Evolutionary conservation across 106 monocot genomes (phyloP).

Genomic region (Triglochin maritima): DNA sequence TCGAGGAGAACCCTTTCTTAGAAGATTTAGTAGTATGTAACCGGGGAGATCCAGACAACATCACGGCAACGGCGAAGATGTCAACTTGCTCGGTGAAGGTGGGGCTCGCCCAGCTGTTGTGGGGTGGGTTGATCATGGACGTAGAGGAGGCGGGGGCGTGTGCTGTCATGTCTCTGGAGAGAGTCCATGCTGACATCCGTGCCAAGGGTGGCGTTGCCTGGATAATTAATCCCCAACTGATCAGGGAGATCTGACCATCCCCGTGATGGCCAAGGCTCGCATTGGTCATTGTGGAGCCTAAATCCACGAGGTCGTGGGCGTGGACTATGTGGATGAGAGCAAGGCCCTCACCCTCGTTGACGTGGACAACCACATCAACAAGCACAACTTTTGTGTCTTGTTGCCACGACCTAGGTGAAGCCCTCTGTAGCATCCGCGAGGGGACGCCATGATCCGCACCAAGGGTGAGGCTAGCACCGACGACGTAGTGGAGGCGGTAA

Average conservation of each 20-base stretch:
- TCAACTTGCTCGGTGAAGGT: conserved; percentile 14
- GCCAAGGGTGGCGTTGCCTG: conserved; percentile 11
- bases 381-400: conserved; percentile 27
- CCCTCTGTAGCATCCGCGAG: conserved; percentile 24
- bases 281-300: conserved; percentile 21
- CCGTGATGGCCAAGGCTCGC: conserved; percentile 25
- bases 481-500: conserved; percentile 20
- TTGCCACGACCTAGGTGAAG: conserved; percentile 22
- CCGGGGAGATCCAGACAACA: conserved; percentile 4
- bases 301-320: conserved; percentile 20
- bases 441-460: conserved; percentile 27
- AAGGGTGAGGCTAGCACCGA: conserved; percentile 23
- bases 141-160: conserved; percentile 19
- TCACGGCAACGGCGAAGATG: conserved; percentile 9
- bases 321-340: conserved; percentile 23
- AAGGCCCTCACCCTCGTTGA: conserved; percentile 22
- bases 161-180: conserved; percentile 16
- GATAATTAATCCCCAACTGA: conserved; percentile 17
- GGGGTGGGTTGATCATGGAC: conserved; percentile 19
- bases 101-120: conserved; percentile 11
- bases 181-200: conserved; percentile 16
- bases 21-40: too few species aligned
- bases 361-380: conserved; percentile 22
- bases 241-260: conserved; percentile 22
- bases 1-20: too few species aligned